Evolutionary conservation across 2,329 filamentous ascomycete species (phyloP), one percentile per base, ranked within the genome.

Genomic region (Tolypocladium tundrense): DNA sequence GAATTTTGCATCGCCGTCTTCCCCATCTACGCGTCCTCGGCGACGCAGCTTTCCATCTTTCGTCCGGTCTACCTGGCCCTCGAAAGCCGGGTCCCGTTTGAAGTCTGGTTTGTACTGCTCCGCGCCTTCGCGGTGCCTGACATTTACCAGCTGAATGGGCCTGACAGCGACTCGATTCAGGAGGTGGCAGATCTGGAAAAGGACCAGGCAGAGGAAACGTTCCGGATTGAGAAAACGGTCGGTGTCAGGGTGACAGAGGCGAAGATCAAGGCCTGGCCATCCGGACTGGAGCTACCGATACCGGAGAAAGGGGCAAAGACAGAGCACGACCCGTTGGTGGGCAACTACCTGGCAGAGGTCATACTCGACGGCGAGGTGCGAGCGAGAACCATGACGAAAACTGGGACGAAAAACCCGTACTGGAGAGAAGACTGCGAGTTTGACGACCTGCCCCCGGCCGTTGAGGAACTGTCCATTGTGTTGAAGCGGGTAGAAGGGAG

Each of bases 1-100:
- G 91, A 97, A 60, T 94, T 90, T 68, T 97, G 92, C 75, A 89
- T 99, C 62, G 92, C 90, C 56, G 93, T 99, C 53, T 97, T 97
- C 68, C 93, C 94, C 19, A 92, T 93, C 61, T 97, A 99, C 72
- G 86, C 90, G 1, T 81, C 88, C 11, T 85, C 84, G 24, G 83
- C 90, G 1, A 88, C 84, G 3, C 82, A 88, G 21, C 78, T 93
- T 58, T 88, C 88, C 8, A 83, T 93, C 35, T 86, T 91, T 59
- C 85, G 90, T n/a, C 93, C 94, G 0, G 86, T 97, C 41, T 97
- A 96, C 69, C 78, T 99, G 40, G 88, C 90, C 4, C 75, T 97
- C 51, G 93, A 97, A 64, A 92, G 85, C 33, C 84, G 92, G 48
- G 85, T 96, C 8, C 79, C 96, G n/a, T 96, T 95, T 66, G 94